These are phyloP conservation scores for Paramecium octaurelia DNA, from an alignment of 73 alveolate genomes.

Conservation along the genomic window DNA sequence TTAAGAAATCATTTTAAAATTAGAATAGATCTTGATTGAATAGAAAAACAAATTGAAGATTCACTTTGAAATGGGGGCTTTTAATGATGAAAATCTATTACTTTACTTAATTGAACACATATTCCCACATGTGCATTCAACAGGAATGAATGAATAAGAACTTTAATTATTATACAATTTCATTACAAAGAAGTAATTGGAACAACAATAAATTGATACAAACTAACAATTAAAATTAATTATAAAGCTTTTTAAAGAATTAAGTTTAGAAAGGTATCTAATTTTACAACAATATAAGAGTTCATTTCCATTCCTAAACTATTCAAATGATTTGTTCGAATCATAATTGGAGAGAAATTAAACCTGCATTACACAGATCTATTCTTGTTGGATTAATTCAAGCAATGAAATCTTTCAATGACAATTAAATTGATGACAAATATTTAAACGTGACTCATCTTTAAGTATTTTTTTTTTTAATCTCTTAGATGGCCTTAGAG, in stretches of 20 bases:
- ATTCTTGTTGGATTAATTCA: background rate
- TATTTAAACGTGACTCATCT: background rate
- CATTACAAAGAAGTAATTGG: background rate
- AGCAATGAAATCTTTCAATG: constrained; percentile 21
- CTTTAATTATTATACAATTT: background rate
- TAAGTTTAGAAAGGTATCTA: background rate
- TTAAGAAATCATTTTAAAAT: background rate
- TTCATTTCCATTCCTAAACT: constrained; percentile 24
- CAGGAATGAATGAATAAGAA: constrained; percentile 41
- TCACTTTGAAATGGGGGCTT: constrained; percentile 44
- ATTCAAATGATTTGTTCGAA: constrained; percentile 40
- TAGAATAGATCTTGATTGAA: background rate
- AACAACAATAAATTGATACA: background rate
- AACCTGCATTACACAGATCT: background rate
- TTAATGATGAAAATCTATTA: background rate
- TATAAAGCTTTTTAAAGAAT: background rate
- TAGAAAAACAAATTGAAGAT: background rate
- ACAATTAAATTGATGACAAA: background rate
- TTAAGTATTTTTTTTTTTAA: background rate
- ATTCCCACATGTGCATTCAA: background rate
- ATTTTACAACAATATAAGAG: background rate
- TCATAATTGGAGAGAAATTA: background rate
- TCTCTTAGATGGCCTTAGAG: background rate
- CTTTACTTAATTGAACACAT: background rate
- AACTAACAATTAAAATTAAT: background rate